A percentile compares a stretch with the other conserved stretches of the same genome.
Conservation (phyloP, 1,284 basidiomycete genomes). For the Macrocybe sp. region DNA sequence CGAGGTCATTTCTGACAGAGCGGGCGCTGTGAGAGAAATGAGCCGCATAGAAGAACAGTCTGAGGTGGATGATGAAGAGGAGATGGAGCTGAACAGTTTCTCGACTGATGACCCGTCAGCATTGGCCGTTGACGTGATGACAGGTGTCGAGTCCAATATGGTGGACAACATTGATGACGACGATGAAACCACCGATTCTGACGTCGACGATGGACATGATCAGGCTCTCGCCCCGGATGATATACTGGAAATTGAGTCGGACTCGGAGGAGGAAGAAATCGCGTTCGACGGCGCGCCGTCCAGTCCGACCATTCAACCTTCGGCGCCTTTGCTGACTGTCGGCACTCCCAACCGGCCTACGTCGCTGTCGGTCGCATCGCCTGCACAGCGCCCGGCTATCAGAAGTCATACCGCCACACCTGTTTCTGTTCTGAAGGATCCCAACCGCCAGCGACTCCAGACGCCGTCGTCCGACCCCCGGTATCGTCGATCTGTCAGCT, state of each 20-base stretch:
- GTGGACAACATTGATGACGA: slow-evolving; percentile 24
- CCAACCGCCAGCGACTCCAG: slow-evolving; percentile 36
- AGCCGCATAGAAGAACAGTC: slow-evolving; percentile 49
- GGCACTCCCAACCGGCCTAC: slow-evolving; percentile 12
- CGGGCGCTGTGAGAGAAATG: slow-evolving; percentile 30
- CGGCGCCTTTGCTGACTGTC: slow-evolving; percentile 13
- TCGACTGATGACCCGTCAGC: slow-evolving; percentile 60
- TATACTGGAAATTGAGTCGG: slow-evolving; percentile 28
- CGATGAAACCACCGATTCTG: slow-evolving; percentile 46
- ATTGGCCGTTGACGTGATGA: slow-evolving; percentile 43
- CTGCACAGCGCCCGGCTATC: slow-evolving; percentile 47
- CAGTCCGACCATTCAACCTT: slow-evolving; percentile 8
- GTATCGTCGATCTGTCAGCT: slow-evolving; percentile 83
- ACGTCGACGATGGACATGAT: slow-evolving; percentile 30
- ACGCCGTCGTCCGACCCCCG: slow-evolving; percentile 44
- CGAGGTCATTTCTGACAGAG: slow-evolving; percentile 23
- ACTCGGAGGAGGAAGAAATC: slow-evolving; percentile 36
- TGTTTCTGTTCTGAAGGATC: slow-evolving; percentile 48
- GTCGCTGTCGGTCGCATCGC: slow-evolving; percentile 25
- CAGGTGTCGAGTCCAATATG: slow-evolving; percentile 30
- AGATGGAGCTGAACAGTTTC: slow-evolving; percentile 63
- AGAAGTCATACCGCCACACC: slow-evolving; percentile 51
- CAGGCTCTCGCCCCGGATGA: slow-evolving; percentile 16
- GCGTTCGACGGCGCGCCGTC: background rate
- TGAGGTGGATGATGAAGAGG: slow-evolving; percentile 54